Percentiles rank a stretch among this genome's conserved stretches.
These are phyloP conservation scores for Gossypium thurberi DNA, from an alignment of 345 rosid genomes.

Conservation along the genomic window DNA sequence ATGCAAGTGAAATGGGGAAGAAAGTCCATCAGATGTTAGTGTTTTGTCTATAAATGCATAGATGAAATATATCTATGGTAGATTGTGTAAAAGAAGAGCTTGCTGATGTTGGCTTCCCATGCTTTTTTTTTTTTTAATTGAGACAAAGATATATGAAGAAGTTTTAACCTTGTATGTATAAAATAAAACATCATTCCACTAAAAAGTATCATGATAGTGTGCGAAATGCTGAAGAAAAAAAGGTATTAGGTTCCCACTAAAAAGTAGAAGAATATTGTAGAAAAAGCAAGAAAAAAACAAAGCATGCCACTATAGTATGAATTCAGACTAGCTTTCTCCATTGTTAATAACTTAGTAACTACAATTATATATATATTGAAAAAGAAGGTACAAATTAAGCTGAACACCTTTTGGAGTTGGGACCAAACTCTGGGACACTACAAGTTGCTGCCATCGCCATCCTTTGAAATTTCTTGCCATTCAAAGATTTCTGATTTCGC, in stretches of 20 bases:
- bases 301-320: not conserved
- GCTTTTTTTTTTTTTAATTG: not conserved
- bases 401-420: not conserved
- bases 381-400: not conserved
- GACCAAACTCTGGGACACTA: not conserved
- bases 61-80: too few relatives aligned
- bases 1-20: not conserved
- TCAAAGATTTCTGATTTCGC: not conserved
- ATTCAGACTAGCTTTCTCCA: not conserved
- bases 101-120: not conserved
- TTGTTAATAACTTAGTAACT: not conserved
- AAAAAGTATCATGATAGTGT: not conserved
- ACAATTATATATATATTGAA: not conserved
- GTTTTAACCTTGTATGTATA: not conserved
- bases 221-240: not conserved
- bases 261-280: not conserved
- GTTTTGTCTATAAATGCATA: too few relatives aligned
- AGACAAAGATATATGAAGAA: not conserved
- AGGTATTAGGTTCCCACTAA: not conserved
- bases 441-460: not conserved
- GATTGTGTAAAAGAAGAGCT: not conserved
- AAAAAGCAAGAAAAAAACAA: not conserved
- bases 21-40: not conserved
- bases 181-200: not conserved
- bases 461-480: not conserved